phyloP scores from a whole-genome alignment of 2,329 filamentous ascomycete genomes.

The Emmonsia crescens region DNA sequence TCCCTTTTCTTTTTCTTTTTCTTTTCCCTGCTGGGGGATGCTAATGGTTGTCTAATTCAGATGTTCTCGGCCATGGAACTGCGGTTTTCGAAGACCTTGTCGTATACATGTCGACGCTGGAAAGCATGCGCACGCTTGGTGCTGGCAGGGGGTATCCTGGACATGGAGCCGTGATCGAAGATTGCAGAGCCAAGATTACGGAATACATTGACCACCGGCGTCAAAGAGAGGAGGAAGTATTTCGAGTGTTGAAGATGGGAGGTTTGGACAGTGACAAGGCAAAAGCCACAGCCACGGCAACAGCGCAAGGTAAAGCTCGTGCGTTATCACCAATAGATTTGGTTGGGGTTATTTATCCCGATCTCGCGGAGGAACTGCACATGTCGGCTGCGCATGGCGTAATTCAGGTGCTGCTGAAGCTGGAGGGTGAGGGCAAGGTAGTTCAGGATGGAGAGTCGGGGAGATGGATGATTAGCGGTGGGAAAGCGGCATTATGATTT shows the following conservation, averaged over 20 bases:
- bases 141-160: constrained; percentile 69
- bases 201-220: constrained; percentile 79
- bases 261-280: constrained; percentile 21
- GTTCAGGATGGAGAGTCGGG: constrained; percentile 19
- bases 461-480: constrained; percentile 17
- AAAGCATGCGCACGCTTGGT: constrained; percentile 53
- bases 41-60: constrained; percentile 14
- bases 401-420: constrained; percentile 66
- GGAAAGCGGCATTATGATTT: constrained; percentile 23
- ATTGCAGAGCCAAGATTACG: constrained; percentile 58
- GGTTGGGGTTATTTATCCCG: constrained; percentile 76
- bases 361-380: constrained; percentile 66
- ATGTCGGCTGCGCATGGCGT: constrained; percentile 65
- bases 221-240: constrained; percentile 67
- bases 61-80: constrained; percentile 77
- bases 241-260: constrained; percentile 49
- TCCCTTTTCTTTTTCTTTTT: background rate
- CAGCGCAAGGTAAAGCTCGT: constrained; percentile 21
- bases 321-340: constrained; percentile 65
- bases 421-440: constrained; percentile 63
- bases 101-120: constrained; percentile 57
- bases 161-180: constrained; percentile 67
- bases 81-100: constrained; percentile 71
- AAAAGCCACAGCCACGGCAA: constrained; percentile 20
- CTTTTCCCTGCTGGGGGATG: background rate